Evolutionary conservation across 129 eudicot species (phyloP).

Genomic region (Pulicaria dysenterica): DNA sequence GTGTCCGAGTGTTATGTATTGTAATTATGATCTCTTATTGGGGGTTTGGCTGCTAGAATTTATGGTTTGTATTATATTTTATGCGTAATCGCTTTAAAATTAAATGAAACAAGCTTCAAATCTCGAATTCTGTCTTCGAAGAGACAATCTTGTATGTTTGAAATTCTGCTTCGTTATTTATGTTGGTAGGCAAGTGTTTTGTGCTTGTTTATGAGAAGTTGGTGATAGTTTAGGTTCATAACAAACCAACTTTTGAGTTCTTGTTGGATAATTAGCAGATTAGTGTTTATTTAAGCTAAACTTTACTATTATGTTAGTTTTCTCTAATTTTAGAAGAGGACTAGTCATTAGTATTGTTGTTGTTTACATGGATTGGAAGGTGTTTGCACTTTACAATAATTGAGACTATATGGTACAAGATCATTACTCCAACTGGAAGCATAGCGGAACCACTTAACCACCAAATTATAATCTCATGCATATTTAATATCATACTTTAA

Average conservation of each 20-base stretch:
- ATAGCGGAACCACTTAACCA: neutral
- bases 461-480: neutral
- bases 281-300: neutral
- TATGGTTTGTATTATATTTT: constrained; percentile 7
- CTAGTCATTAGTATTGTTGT: constrained; percentile 5
- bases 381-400: constrained; percentile 13
- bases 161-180: neutral
- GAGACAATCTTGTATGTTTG: neutral
- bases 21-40: constrained; percentile 14
- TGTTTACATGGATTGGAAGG: constrained; percentile 19
- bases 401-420: constrained; percentile 10
- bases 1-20: neutral
- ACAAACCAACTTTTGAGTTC: constrained; percentile 15
- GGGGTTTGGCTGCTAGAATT: constrained; percentile 11
- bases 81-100: constrained; percentile 10
- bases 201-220: constrained; percentile 13
- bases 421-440: neutral
- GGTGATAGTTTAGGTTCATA: neutral
- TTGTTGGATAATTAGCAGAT: neutral
- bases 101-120: neutral
- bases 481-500: neutral
- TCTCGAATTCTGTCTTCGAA: neutral
- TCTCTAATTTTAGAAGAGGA: neutral
- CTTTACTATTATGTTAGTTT: neutral
- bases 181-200: constrained; percentile 11